Conservation (phyloP, 75 land plant species). For the Selaginella tamariscina region DNA sequence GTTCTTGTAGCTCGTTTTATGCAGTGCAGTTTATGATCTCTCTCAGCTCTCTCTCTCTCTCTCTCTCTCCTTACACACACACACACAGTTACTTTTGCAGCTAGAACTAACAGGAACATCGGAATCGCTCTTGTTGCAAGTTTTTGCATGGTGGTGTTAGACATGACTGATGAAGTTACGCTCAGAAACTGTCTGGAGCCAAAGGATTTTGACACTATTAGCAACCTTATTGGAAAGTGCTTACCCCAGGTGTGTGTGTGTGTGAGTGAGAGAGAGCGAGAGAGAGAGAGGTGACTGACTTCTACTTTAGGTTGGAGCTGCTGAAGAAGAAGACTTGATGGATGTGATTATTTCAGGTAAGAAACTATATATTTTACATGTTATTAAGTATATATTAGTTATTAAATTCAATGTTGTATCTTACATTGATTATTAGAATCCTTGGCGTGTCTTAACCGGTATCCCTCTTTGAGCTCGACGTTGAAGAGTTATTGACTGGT, state of each 20-base stretch:
- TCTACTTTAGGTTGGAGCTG: constrained; percentile 22
- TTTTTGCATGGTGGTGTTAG: constrained; percentile 50
- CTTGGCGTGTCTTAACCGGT: constrained; percentile 18
- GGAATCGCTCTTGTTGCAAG: constrained; percentile 55
- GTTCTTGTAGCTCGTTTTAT: constrained; percentile 45
- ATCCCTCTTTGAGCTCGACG: constrained; percentile 18
- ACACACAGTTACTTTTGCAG: constrained; percentile 26
- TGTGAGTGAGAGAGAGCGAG: too few species aligned
- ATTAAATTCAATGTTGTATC: background rate
- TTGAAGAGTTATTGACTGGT: constrained; percentile 6
- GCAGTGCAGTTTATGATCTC: constrained; percentile 71
- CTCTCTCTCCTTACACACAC: too few species aligned
- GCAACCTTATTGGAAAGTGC: constrained; percentile 39
- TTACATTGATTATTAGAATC: constrained; percentile 11
- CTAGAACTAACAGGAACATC: constrained; percentile 26
- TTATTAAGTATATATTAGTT: background rate
- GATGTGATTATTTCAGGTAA: constrained; percentile 25
- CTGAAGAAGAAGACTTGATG: constrained; percentile 27
- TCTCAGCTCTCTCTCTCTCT: too few species aligned
- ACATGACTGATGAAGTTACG: constrained; percentile 45
- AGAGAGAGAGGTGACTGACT: too few species aligned
- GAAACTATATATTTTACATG: background rate
- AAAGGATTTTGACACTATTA: constrained; percentile 21
- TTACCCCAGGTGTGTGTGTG: too few species aligned
- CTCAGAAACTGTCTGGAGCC: constrained; percentile 29